These are phyloP conservation scores for Rhododendron mucronatum DNA, from an alignment of 148 eudicot species.

Conservation along the genomic window DNA sequence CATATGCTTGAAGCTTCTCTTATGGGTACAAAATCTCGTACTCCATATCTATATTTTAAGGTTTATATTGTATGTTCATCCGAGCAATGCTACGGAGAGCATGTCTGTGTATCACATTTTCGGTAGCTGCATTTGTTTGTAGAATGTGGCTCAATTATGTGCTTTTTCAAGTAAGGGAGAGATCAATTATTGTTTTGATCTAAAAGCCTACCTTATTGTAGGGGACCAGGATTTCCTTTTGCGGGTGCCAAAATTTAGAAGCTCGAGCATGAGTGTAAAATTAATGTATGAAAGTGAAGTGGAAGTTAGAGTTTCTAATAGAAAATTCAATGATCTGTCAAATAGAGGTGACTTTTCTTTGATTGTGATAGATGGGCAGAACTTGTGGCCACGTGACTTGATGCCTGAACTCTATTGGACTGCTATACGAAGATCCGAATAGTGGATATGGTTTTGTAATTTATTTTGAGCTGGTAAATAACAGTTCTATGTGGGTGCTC, in stretches of 20 bases:
- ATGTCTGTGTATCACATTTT: too few species aligned
- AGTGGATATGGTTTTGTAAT: not conserved
- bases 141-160: too few species aligned
- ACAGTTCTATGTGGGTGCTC: not conserved
- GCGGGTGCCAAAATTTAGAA: not conserved
- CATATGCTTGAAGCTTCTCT: constrained; percentile 64
- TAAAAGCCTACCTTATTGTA: too few species aligned
- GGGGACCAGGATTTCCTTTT: not conserved
- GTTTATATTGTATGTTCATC: not conserved
- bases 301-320: not conserved
- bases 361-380: not conserved
- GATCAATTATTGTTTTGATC: not conserved
- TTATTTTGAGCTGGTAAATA: not conserved
- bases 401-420: not conserved
- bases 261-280: not conserved
- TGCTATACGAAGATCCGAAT: not conserved
- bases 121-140: not conserved
- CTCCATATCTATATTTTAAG: not conserved
- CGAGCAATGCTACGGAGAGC: not conserved
- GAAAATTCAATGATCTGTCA: not conserved
- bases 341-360: not conserved
- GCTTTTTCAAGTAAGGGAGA: too few species aligned
- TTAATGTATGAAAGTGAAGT: not conserved
- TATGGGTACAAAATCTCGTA: constrained; percentile 43
- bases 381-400: not conserved